phyloP scores from a whole-genome alignment of 2,329 filamentous ascomycete genomes.

The Aspergillus flavus region DNA sequence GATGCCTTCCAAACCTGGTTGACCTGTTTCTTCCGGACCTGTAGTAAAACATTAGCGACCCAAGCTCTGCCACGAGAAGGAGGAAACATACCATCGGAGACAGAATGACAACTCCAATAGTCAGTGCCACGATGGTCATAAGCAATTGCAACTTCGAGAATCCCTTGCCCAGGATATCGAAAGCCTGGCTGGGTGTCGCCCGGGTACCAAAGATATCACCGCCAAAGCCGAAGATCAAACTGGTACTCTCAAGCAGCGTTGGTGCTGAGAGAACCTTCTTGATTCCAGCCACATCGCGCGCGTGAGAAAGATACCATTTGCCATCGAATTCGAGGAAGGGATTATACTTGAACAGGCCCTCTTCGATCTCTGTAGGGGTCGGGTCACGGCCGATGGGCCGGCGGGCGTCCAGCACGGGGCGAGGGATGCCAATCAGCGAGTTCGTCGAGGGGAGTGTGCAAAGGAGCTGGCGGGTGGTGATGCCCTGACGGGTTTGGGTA shows the following conservation, averaged over 20 bases:
- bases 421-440: conserved; percentile 77
- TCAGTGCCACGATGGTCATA: conserved; percentile 78
- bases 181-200: conserved; percentile 82
- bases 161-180: conserved; percentile 89
- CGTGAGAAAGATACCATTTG: conserved; percentile 76
- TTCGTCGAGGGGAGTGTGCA: conserved; percentile 74
- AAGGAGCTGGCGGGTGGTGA: conserved; percentile 79
- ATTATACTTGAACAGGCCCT: conserved; percentile 76
- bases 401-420: conserved; percentile 78
- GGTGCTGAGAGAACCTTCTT: conserved; percentile 72
- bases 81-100: conserved; percentile 76
- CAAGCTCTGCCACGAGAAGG: not conserved
- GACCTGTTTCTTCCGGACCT: conserved; percentile 56
- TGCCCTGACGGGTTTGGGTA: conserved; percentile 88
- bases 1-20: conserved; percentile 36
- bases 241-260: conserved; percentile 87
- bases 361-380: conserved; percentile 75
- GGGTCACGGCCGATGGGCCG: conserved; percentile 84
- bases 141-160: conserved; percentile 90
- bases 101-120: conserved; percentile 73
- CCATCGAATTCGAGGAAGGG: conserved; percentile 83
- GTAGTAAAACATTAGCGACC: not conserved
- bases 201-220: conserved; percentile 83
- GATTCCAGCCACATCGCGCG: conserved; percentile 78
- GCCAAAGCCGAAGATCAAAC: conserved; percentile 84